phyloP scores from a whole-genome alignment of 371 early-diverging fungal genomes.

The Apophysomyces variabilis region DNA sequence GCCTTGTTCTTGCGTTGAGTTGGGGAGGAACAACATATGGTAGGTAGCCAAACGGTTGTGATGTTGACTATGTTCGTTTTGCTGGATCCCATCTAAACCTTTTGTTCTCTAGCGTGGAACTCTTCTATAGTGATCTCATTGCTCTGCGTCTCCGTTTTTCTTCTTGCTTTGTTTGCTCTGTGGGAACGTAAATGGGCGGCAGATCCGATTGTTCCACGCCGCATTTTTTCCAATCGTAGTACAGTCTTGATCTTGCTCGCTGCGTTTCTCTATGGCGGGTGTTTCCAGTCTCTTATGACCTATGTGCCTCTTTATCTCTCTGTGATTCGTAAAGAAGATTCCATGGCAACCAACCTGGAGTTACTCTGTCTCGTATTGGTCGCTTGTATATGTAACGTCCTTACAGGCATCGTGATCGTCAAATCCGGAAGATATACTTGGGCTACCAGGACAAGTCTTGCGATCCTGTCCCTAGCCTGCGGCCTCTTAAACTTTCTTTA shows the following conservation, averaged over 20 bases:
- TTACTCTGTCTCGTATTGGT: slow-evolving; percentile 42
- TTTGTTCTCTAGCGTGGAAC: slow-evolving; percentile 42
- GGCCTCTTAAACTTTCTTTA: slow-evolving; percentile 33
- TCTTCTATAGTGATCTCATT: slow-evolving; percentile 52
- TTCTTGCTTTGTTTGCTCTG: slow-evolving; percentile 40
- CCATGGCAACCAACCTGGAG: slow-evolving; percentile 44
- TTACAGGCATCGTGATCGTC: slow-evolving; percentile 41
- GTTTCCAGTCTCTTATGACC: slow-evolving; percentile 51
- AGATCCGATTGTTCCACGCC: slow-evolving; percentile 58
- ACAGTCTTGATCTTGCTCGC: slow-evolving; percentile 42
- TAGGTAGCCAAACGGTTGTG: slow-evolving; percentile 9
- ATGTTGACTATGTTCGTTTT: too few relatives aligned
- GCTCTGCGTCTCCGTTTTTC: slow-evolving; percentile 43
- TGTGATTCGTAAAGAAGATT: slow-evolving; percentile 37
- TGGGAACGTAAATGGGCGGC: slow-evolving; percentile 48
- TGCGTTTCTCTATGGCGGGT: slow-evolving; percentile 46
- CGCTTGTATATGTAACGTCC: slow-evolving; percentile 46
- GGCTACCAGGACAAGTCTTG: slow-evolving; percentile 38
- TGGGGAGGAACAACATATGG: slow-evolving; percentile 50
- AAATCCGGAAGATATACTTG: slow-evolving; percentile 42
- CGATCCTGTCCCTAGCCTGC: slow-evolving; percentile 34
- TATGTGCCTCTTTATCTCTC: slow-evolving; percentile 45
- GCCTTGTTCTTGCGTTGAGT: slow-evolving; percentile 37
- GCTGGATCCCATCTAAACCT: neutral
- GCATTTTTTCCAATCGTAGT: slow-evolving; percentile 56